Conservation (phyloP, 768 basidiomycete genomes). For the Gymnopilus dilepis region DNA sequence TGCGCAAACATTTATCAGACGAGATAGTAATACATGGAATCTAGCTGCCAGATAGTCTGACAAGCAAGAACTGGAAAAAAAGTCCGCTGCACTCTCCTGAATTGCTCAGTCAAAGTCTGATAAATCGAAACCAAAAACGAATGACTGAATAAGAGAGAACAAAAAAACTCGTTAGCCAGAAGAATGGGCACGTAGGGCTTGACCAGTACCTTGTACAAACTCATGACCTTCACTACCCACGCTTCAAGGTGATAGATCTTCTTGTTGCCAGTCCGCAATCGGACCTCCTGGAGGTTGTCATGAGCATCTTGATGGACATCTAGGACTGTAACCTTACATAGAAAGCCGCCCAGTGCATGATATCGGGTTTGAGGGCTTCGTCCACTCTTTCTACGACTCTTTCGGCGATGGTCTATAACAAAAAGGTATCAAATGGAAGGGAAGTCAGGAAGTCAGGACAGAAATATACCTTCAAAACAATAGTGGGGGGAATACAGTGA, state of each 20-base stretch:
- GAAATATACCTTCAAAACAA: slow-evolving; percentile 81
- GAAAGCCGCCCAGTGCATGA: slow-evolving; percentile 98
- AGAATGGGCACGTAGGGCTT: background rate
- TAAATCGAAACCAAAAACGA: slow-evolving; percentile 67
- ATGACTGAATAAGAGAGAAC: slow-evolving; percentile 48
- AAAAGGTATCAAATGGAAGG: background rate
- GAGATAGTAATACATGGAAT: background rate
- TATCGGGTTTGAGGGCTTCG: slow-evolving; percentile 87
- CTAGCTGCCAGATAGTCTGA: background rate
- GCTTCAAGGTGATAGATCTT: slow-evolving; percentile 98
- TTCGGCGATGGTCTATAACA: slow-evolving; percentile 85
- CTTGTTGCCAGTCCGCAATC: slow-evolving; percentile 89
- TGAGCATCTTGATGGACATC: slow-evolving; percentile 1
- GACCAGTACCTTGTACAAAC: slow-evolving; percentile 74
- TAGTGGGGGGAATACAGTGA: slow-evolving; percentile 94
- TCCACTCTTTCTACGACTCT: slow-evolving; percentile 87
- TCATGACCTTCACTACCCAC: slow-evolving; percentile 97
- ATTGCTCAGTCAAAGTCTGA: slow-evolving; percentile 56
- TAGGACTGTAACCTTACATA: slow-evolving; percentile 62
- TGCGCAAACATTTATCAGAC: background rate
- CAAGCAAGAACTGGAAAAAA: background rate
- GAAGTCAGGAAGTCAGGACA: slow-evolving; percentile 4
- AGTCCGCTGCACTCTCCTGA: background rate
- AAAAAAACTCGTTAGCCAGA: slow-evolving; percentile 6
- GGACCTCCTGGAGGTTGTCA: slow-evolving; percentile 68